Base-by-base conservation (phyloP, 768 basidiomycete species). In the Termitomyces eurrhizus region DNA sequence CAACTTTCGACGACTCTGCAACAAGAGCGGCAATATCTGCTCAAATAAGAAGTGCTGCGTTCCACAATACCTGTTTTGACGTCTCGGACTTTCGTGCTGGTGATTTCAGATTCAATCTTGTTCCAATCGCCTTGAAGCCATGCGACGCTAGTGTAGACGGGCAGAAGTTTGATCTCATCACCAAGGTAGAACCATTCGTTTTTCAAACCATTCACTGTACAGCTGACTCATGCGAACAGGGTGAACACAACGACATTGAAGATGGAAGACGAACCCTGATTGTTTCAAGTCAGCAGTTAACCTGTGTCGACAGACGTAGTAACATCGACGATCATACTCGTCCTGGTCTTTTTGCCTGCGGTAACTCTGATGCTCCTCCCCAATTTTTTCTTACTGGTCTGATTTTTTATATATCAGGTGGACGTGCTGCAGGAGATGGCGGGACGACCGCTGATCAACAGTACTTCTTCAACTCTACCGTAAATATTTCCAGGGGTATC, bases 111-210 rank as follows among this genome's bases (percentile, higher is more conserved):
- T 71, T 71, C 61, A 74, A 75, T 64, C 68, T 75, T 46, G 70
- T 75, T 45, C 71, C 70, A 49, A 45, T 73, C 21, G 61, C 67
- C 4, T 26, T 71, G 42, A 68, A 69, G 62, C 57, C 58, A 18
- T 73, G 74, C 57, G 68, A 73, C 46, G 37, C 66, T 6, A 56
- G 58, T 11, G 61, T 68, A 5, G 70, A 66, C 8, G 72, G 68
- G 5, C 73, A 74, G 57, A 70, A 71, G 59, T 75, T 70, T 45
- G 74, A 75, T 58, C 64, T 75, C 26, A 66, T 75, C 52, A 72
- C 72, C 13, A 66, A 67, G 63, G 69, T 67, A 48, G 5, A 13
- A 56, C 3, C n/a, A 13, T 21, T 29, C 12, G 39, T 54, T 42
- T 53, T 12, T 42, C 7, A 39, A 39, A 39, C 11, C 42, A 44